A percentile compares a stretch with the other conserved stretches of the same genome.
Conservation (phyloP, 2,329 filamentous ascomycete genomes). For the Ophiosphaerella herpotricha region DNA sequence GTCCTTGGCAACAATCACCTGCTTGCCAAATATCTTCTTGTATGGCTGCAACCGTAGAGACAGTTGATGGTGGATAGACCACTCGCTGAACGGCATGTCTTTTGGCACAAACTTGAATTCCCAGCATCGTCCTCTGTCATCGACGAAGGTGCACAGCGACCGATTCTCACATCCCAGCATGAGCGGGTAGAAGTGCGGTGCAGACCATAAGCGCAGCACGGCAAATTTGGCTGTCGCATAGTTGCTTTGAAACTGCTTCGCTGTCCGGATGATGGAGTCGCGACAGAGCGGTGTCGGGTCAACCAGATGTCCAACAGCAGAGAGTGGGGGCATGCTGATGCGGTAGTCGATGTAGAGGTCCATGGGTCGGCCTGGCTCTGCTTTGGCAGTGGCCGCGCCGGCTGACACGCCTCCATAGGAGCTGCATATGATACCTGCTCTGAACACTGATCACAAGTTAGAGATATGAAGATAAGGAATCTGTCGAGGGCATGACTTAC, state of each 20-base stretch:
- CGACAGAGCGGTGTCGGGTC: slow-evolving; percentile 42
- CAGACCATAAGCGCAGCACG: slow-evolving; percentile 53
- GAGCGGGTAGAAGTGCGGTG: slow-evolving; percentile 56
- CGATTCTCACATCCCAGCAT: slow-evolving; percentile 50
- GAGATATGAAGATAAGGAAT: not conserved
- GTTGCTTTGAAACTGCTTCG: slow-evolving; percentile 33
- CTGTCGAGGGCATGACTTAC: slow-evolving; percentile 14
- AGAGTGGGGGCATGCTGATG: slow-evolving; percentile 18
- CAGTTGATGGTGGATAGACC: slow-evolving; percentile 50
- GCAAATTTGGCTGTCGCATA: slow-evolving; percentile 47
- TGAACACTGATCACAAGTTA: slow-evolving; percentile 45
- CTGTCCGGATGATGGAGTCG: slow-evolving; percentile 37
- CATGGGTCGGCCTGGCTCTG: slow-evolving; percentile 43
- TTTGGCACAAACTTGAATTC: slow-evolving; percentile 56
- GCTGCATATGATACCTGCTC: slow-evolving; percentile 50
- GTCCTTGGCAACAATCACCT: slow-evolving; percentile 50
- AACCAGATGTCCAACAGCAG: slow-evolving; percentile 31
- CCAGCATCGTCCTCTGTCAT: slow-evolving; percentile 51
- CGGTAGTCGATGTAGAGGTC: slow-evolving; percentile 55
- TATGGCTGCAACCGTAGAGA: slow-evolving; percentile 38
- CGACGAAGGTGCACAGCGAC: slow-evolving; percentile 46
- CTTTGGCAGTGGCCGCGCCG: slow-evolving; percentile 46
- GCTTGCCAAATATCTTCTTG: slow-evolving; percentile 38
- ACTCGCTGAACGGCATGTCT: slow-evolving; percentile 52
- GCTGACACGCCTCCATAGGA: slow-evolving; percentile 33